Evolutionary conservation across 148 eudicot species (phyloP).

Genomic region (Tetragonia tetragonoides): DNA sequence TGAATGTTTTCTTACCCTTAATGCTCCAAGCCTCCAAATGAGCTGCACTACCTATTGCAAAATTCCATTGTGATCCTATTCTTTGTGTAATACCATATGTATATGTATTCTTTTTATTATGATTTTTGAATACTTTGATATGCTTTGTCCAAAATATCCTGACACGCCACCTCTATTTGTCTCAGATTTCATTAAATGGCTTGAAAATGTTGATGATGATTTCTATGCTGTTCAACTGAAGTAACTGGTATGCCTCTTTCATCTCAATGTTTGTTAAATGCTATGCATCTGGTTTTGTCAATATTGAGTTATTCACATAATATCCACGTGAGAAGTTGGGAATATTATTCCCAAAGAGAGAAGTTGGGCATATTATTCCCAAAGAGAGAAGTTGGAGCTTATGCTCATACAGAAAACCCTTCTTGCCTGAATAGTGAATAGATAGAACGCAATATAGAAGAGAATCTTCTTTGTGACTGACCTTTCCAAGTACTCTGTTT

Average conservation of each 20-base stretch:
- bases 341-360: constrained; percentile 71
- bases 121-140: constrained; percentile 3
- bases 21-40: no score
- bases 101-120: background rate
- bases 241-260: constrained; percentile 65
- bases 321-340: constrained; percentile 77
- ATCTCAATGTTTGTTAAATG: background rate
- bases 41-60: no score
- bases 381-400: constrained; percentile 62
- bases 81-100: background rate
- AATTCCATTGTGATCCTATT: no score
- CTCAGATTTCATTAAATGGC: constrained; percentile 77
- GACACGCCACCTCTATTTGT: constrained; percentile 92
- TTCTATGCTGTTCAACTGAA: constrained; percentile 87
- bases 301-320: constrained; percentile 3
- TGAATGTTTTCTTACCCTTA: no score
- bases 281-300: background rate
- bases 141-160: constrained; percentile 78
- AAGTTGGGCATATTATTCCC: constrained; percentile 85
- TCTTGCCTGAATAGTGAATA: constrained; percentile 35
- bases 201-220: constrained; percentile 76
- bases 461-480: background rate
- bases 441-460: background rate
- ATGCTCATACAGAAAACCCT: constrained; percentile 41
- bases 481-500: constrained; percentile 5